A percentile compares a stretch with the other conserved stretches of the same genome.
Conservation (phyloP, 257 asterid genomes). For the Solanum commersonii region DNA sequence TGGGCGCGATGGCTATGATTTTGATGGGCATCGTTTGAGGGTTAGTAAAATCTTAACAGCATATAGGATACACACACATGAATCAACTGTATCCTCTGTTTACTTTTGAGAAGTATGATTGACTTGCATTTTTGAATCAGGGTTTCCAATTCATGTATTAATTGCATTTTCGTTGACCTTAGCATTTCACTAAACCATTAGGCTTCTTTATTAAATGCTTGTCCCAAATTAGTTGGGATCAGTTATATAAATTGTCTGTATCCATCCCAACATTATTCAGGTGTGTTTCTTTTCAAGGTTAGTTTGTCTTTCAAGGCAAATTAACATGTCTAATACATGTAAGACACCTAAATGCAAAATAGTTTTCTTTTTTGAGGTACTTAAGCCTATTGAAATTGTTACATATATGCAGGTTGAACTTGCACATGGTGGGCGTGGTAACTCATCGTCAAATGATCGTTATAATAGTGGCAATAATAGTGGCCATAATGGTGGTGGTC, state of each 20-base stretch:
- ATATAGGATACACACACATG: background rate
- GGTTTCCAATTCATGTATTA: background rate
- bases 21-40: slow-evolving; percentile 93
- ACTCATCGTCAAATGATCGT: slow-evolving; percentile 70
- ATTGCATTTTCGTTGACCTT: background rate
- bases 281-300: background rate
- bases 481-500: slow-evolving; percentile 26
- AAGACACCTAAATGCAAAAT: background rate
- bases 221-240: background rate
- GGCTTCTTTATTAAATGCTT: background rate
- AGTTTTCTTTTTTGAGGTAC: background rate
- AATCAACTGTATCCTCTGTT: background rate
- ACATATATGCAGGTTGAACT: slow-evolving; percentile 61
- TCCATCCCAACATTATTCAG: background rate
- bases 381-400: background rate
- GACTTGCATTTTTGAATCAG: background rate
- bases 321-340: background rate
- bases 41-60: slow-evolving; percentile 27
- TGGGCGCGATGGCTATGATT: slow-evolving; percentile 99
- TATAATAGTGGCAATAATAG: slow-evolving; percentile 32
- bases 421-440: slow-evolving; percentile 98
- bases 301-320: background rate
- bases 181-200: background rate
- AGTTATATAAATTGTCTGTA: background rate
- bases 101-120: background rate